Evolutionary conservation across 148 eudicot genomes (phyloP).

Genomic region (Diospyros lotus): DNA sequence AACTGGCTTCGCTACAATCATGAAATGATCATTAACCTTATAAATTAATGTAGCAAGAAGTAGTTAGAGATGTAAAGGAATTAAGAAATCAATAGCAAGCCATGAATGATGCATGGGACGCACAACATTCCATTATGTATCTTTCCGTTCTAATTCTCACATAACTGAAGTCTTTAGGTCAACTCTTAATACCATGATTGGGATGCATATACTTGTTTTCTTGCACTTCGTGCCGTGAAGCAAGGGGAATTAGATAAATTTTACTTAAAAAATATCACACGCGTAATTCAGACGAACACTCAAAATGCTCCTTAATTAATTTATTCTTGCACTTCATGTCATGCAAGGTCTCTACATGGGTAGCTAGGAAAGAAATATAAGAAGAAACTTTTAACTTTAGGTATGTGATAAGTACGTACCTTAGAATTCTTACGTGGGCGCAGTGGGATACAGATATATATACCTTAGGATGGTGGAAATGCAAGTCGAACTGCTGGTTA

Average conservation of each 20-base stretch:
- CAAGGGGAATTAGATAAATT: not conserved
- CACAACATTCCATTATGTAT: slow-evolving; percentile 7
- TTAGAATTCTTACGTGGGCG: no score
- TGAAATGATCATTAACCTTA: not conserved
- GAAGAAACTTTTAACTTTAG: no score
- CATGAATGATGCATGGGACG: not conserved
- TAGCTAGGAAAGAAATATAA: no score
- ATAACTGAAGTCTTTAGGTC: slow-evolving; percentile 3
- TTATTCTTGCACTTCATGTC: no score
- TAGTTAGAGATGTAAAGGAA: no score
- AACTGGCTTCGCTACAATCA: not conserved
- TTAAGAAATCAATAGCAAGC: no score
- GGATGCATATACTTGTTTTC: slow-evolving; percentile 1
- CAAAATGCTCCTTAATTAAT: no score
- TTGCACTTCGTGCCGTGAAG: not conserved
- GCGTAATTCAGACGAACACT: no score
- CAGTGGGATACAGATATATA: no score
- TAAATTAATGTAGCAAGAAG: not conserved
- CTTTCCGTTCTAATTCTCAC: not conserved
- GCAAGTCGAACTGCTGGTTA: not conserved
- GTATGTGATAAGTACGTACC: no score
- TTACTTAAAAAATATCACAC: not conserved
- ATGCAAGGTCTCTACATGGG: no score
- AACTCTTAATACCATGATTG: slow-evolving; percentile 4
- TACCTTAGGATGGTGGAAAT: no score